Conservation (phyloP, 306 rosid genomes). For the Heteromeles arbutifolia region DNA sequence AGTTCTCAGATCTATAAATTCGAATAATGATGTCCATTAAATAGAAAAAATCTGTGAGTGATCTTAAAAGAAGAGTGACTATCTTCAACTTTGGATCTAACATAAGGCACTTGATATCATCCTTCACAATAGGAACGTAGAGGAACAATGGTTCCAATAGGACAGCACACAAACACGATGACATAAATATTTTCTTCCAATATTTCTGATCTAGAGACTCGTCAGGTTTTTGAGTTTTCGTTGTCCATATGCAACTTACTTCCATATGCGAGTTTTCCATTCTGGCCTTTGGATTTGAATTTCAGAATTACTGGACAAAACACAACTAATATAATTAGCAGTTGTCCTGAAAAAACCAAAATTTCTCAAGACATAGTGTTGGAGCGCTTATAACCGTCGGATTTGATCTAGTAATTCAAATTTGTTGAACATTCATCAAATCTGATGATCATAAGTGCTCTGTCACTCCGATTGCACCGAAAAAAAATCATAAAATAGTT, state of each 20-base stretch:
- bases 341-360: too few relatives aligned
- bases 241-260: background rate
- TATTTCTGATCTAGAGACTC: background rate
- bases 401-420: too few relatives aligned
- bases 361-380: too few relatives aligned
- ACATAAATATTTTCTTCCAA: conserved; percentile 18
- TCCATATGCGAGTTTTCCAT: background rate
- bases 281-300: background rate
- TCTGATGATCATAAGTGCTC: too few relatives aligned
- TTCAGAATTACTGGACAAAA: too few relatives aligned
- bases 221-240: too few relatives aligned
- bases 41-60: conserved; percentile 21
- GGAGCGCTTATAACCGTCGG: too few relatives aligned
- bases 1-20: background rate
- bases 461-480: too few relatives aligned
- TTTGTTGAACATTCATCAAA: too few relatives aligned
- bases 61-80: conserved; percentile 4
- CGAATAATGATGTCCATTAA: conserved; percentile 11
- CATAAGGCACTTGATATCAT: conserved; percentile 13
- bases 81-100: conserved; percentile 18
- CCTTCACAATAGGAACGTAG: conserved; percentile 21
- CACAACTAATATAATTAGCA: too few relatives aligned
- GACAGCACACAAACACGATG: conserved; percentile 23
- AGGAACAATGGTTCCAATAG: conserved; percentile 28
- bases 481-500: too few relatives aligned